Base-by-base conservation (phyloP, 192 early-diverging fungal genomes). In the Coemansia aciculifera region DNA sequence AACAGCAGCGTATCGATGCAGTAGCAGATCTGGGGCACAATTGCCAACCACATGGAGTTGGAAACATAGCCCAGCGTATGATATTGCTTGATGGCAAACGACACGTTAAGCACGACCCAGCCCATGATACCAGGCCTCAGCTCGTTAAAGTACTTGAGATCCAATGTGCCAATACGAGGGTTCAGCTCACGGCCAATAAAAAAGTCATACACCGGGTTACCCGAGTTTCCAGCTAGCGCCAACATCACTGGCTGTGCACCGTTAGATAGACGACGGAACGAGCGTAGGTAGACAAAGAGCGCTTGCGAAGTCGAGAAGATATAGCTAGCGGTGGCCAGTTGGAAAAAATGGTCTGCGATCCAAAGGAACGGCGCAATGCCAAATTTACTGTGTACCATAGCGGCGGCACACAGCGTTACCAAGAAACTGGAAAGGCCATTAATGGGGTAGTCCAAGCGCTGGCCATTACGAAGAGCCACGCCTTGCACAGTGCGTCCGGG, bases 131-230 rank as follows among this genome's bases (percentile, higher is more conserved):
- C 95, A 5, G 95, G 95, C 11, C 97, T 87, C 62, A 99, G 86
- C 80, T 99, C 97, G 73, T 89, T 89, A 67, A 99, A 93, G 77
- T 84, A 93, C 85, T 99, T 99, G 74, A 99, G 85, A 67, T 99
- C 97, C 59, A 97, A 87, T 0, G 75, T 57, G 29, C 87, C 86
- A 54, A 95, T 78, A 38, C 95, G 89, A 57, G 97, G 97, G 79
- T 99, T 99, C 63, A 99, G 85, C 76, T 99, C 97, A 64, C 97
- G 87, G 9, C 97, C 97, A 42, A 99, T 96, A 75, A 93, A 95
- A 68, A 93, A 97, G 69, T 98, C 95, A 77, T 99, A 98, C 19
- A 95, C 64, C 13, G 84, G 73, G 79, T 94, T 94, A 36, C 94
- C 91, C n/a, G 94, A 91, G 86, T 98, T 96, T 36, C 95, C 97